Conservation (phyloP, 495 filamentous ascomycete genomes). For the Sphaerosporella brunnea region DNA sequence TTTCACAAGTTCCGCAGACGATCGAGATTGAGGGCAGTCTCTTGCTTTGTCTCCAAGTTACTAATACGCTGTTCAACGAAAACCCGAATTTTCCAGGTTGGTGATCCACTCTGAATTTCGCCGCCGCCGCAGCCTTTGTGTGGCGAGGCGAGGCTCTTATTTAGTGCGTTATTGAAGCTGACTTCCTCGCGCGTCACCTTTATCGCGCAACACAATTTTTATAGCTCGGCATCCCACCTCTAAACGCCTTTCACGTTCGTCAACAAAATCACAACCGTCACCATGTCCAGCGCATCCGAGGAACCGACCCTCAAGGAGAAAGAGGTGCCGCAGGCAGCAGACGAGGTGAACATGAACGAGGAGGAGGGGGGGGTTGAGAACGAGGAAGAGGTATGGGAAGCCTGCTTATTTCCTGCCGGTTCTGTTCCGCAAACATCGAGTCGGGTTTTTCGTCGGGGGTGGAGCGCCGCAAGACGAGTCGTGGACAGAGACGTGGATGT, state of each 20-base stretch:
- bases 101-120: neutral
- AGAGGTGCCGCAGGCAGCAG: constrained; percentile 11
- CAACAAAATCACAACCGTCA: neutral
- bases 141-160: neutral
- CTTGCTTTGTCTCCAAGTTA: no score
- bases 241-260: neutral
- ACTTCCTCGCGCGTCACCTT: neutral
- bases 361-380: constrained; percentile 2
- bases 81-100: no score
- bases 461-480: neutral
- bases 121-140: neutral
- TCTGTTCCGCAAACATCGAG: constrained; percentile 1
- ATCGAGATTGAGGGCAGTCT: no score
- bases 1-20: no score
- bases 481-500: no score
- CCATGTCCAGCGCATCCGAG: neutral
- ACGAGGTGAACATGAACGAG: constrained; percentile 9
- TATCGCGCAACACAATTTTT: no score
- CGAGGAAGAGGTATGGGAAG: constrained; percentile 8
- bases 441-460: neutral
- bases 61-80: no score
- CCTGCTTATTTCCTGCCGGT: constrained; percentile 7
- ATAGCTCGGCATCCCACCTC: no score
- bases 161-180: neutral
- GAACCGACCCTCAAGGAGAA: constrained; percentile 4